A percentile compares a stretch with the other conserved stretches of the same genome.
phyloP scores from a whole-genome alignment of 768 basidiomycete genomes.

The Psilocybe azurescens region DNA sequence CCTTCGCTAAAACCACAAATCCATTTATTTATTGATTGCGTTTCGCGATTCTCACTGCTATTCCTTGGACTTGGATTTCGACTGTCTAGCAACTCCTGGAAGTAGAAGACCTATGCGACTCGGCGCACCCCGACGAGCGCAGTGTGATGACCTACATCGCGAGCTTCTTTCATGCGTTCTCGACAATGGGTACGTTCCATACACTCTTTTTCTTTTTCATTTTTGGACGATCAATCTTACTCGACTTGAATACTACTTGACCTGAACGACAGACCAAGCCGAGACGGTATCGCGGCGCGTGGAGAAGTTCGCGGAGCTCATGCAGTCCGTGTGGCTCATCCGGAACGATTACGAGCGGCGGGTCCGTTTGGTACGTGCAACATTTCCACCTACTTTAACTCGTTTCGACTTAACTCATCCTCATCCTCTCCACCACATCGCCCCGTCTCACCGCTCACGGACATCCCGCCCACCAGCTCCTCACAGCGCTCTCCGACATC shows the following conservation, averaged over 20 bases:
- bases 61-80: no score
- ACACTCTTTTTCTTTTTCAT: not conserved
- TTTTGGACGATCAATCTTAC: constrained; percentile 3
- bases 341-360: constrained; percentile 94
- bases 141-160: constrained; percentile 99
- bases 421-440: no score
- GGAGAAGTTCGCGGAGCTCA: constrained; percentile 94
- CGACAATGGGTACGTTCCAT: constrained; percentile 80
- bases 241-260: not conserved
- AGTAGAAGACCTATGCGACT: constrained; percentile 93
- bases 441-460: no score
- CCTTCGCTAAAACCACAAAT: no score
- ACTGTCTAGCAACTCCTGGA: constrained; percentile 84
- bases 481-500: constrained; percentile 67
- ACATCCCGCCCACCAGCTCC: constrained; percentile 47
- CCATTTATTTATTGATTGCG: no score
- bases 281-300: constrained; percentile 94
- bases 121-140: constrained; percentile 89
- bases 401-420: not conserved
- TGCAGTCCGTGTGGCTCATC: constrained; percentile 89
- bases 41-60: no score
- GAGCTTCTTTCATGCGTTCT: constrained; percentile 97
- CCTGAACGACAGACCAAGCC: constrained; percentile 72
- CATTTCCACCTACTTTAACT: not conserved
- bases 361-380: constrained; percentile 61